A percentile compares a stretch with the other conserved stretches of the same genome.
These are phyloP conservation scores for Metarhizium album DNA, from an alignment of 2,329 filamentous ascomycete genomes.

Conservation along the genomic window DNA sequence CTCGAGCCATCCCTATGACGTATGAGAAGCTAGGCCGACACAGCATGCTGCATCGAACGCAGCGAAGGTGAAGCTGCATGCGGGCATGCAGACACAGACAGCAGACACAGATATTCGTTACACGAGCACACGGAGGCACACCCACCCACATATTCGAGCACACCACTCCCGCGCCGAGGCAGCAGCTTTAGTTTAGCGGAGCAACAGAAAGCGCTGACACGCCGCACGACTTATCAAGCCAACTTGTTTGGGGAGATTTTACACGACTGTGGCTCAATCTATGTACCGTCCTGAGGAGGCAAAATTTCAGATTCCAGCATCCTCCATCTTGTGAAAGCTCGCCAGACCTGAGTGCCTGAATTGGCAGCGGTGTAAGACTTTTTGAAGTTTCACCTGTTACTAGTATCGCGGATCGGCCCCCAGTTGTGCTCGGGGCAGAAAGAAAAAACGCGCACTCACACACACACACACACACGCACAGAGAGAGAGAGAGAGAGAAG, in stretches of 20 bases:
- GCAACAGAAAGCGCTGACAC: too few relatives aligned
- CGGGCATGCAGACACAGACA: too few relatives aligned
- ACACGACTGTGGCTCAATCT: background rate
- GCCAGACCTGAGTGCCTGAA: background rate
- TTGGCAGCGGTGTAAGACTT: too few relatives aligned
- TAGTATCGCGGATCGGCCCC: too few relatives aligned
- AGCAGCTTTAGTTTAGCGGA: background rate
- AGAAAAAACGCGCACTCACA: too few relatives aligned
- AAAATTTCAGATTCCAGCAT: too few relatives aligned
- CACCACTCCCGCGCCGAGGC: background rate
- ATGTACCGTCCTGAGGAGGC: background rate
- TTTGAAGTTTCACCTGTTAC: too few relatives aligned
- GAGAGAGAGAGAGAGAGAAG: background rate
- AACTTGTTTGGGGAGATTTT: background rate
- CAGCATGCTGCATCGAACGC: background rate
- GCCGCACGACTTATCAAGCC: too few relatives aligned
- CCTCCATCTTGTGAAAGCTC: background rate
- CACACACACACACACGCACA: background rate
- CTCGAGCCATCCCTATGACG: slow-evolving; percentile 8
- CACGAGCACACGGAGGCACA: background rate
- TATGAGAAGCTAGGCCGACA: slow-evolving; percentile 4
- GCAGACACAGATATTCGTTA: too few relatives aligned
- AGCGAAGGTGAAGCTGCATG: background rate
- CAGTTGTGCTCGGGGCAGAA: too few relatives aligned
- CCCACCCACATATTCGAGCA: background rate